Percentiles rank a stretch among this genome's conserved stretches.
Conservation (phyloP, 306 rosid species). For the Cucurbita maxima region DNA sequence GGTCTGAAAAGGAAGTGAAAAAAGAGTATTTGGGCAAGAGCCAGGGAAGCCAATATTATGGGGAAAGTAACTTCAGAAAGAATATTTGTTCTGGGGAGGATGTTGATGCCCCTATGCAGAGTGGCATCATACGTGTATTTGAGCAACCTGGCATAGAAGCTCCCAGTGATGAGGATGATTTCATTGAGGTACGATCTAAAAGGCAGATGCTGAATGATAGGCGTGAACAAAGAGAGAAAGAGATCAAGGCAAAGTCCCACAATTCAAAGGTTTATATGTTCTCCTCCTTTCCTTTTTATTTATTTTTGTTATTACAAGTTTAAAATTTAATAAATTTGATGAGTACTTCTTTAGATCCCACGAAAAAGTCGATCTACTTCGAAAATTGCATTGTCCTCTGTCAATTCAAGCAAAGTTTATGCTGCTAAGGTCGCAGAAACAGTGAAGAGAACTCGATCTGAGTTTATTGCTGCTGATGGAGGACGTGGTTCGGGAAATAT, state of each 20-base stretch:
- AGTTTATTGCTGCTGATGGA: constrained; percentile 38
- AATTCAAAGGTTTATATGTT: constrained; percentile 39
- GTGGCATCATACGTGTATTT: constrained; percentile 81
- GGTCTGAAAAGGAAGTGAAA: constrained; percentile 36
- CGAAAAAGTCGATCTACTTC: constrained; percentile 39
- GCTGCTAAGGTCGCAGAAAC: constrained; percentile 27
- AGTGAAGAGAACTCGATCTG: constrained; percentile 23
- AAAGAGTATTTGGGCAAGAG: constrained; percentile 30
- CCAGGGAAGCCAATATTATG: constrained; percentile 33
- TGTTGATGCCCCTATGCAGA: constrained; percentile 72
- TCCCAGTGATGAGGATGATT: constrained; percentile 95
- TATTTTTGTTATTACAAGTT: constrained; percentile 1
- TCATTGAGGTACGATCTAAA: constrained; percentile 92
- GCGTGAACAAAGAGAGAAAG: constrained; percentile 84
- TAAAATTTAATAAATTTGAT: constrained; percentile 4
- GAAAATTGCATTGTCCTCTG: constrained; percentile 18
- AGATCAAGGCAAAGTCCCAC: constrained; percentile 71
- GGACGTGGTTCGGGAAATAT: constrained; percentile 20
- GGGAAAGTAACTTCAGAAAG: constrained; percentile 64
- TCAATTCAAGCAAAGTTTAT: constrained; percentile 35
- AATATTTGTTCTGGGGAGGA: constrained; percentile 63
- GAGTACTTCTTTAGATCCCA: constrained; percentile 31
- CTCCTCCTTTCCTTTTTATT: neutral
- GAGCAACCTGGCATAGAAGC: constrained; percentile 98
- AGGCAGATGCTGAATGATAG: constrained; percentile 94